Percentiles rank a stretch among this genome's conserved stretches.
phyloP scores from a whole-genome alignment of 2,329 filamentous ascomycete species.

The Diplodia sapinea region DNA sequence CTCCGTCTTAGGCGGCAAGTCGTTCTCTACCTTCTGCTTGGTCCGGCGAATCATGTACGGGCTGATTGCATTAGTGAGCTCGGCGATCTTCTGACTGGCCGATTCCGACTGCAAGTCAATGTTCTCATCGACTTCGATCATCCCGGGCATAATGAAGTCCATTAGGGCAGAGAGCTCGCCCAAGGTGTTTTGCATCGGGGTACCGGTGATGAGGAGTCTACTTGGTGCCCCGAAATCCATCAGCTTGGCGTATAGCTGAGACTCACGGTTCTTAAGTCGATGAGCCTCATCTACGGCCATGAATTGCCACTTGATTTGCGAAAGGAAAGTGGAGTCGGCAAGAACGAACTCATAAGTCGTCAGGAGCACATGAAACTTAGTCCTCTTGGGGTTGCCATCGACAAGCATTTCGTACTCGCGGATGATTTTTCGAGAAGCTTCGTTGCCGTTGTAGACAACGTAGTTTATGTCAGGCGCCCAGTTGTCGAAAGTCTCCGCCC shows the following conservation, averaged over 20 bases:
- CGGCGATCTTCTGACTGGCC: conserved; percentile 84
- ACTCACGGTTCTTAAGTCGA: conserved; percentile 93
- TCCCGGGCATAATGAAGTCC: conserved; percentile 96
- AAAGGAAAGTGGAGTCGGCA: conserved; percentile 80
- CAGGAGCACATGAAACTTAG: conserved; percentile 96
- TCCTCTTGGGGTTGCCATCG: conserved; percentile 83
- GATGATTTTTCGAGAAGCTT: conserved; percentile 83
- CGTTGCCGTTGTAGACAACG: conserved; percentile 92
- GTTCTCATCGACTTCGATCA: conserved; percentile 88
- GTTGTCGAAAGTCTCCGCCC: conserved; percentile 96
- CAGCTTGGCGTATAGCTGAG: conserved; percentile 86
- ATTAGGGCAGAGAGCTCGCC: conserved; percentile 90
- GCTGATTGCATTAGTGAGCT: conserved; percentile 84
- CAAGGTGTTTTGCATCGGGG: conserved; percentile 95
- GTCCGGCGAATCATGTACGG: conserved; percentile 95
- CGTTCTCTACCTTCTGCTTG: conserved; percentile 96
- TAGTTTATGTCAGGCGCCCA: conserved; percentile 98
- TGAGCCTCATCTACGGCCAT: conserved; percentile 97
- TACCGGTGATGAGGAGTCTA: conserved; percentile 92
- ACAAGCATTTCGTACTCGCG: conserved; percentile 87
- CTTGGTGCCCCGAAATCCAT: conserved; percentile 86
- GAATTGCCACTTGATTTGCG: conserved; percentile 95
- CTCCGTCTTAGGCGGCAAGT: conserved; percentile 94
- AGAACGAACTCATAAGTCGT: conserved; percentile 98
- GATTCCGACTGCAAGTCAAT: conserved; percentile 81